Percentiles rank a stretch among this genome's conserved stretches.
phyloP scores from a whole-genome alignment of 2,329 filamentous ascomycete species.

The Claviceps sorghi region DNA sequence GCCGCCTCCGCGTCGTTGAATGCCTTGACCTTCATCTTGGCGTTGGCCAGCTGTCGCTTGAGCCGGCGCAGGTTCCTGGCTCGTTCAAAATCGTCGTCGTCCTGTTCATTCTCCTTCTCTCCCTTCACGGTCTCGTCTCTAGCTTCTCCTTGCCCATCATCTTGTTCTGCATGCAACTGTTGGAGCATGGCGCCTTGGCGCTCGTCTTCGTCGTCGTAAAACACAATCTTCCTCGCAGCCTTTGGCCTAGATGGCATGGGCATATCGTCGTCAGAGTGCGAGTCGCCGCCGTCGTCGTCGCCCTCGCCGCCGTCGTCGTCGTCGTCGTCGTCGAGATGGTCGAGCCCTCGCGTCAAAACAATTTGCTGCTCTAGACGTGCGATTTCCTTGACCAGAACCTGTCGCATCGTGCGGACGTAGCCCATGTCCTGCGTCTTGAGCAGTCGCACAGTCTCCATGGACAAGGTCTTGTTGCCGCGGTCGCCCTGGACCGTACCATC shows the following conservation, averaged over 20 bases:
- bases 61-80: constrained; percentile 31
- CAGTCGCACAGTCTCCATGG: constrained; percentile 42
- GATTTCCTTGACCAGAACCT: constrained; percentile 44
- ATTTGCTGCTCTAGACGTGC: constrained; percentile 38
- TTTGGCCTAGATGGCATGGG: constrained; percentile 16
- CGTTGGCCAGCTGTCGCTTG: constrained; percentile 31
- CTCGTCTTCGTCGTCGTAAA: constrained; percentile 28
- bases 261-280: constrained; percentile 17
- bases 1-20: constrained; percentile 41
- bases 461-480: constrained; percentile 40
- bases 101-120: constrained; percentile 13
- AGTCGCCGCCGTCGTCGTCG: constrained; percentile 14
- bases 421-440: constrained; percentile 57
- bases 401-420: constrained; percentile 48
- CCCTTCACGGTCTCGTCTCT: constrained; percentile 4
- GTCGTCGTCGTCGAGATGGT: constrained; percentile 21
- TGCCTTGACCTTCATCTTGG: constrained; percentile 38
- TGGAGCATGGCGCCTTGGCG: constrained; percentile 17
- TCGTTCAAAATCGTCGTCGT: constrained; percentile 23
- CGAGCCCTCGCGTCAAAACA: constrained; percentile 26
- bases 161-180: constrained; percentile 18
- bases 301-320: constrained; percentile 15
- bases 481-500: constrained; percentile 42
- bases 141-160: constrained; percentile 12
- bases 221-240: constrained; percentile 35